Percentiles rank a stretch among this genome's conserved stretches.
phyloP scores from a whole-genome alignment of 352 stramenopile genomes.

The Globisporangium middletonii region DNA sequence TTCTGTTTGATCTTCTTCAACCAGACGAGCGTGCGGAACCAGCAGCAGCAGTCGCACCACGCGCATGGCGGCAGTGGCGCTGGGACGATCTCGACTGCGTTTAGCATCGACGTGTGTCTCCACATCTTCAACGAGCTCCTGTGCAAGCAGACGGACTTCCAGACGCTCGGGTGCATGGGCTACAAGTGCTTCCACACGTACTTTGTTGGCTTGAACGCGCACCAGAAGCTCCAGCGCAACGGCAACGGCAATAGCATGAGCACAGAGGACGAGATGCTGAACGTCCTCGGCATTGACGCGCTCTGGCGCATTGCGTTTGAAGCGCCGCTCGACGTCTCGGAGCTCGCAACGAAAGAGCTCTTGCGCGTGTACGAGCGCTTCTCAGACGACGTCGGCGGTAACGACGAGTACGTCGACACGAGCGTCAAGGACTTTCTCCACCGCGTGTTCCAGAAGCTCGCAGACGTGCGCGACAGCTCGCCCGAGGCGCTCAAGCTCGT shows the following conservation, averaged over 20 bases:
- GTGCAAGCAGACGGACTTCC: conserved; percentile 74
- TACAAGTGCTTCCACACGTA: conserved; percentile 88
- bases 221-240: conserved; percentile 29
- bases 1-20: conserved; percentile 84
- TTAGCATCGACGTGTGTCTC: conserved; percentile 66
- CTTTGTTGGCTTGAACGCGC: conserved; percentile 72
- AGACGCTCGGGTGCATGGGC: conserved; percentile 58
- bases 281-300: conserved; percentile 71
- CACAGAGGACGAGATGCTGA: conserved; percentile 17
- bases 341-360: conserved; percentile 71
- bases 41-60: conserved; percentile 15
- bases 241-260: not conserved
- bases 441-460: conserved; percentile 70
- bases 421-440: conserved; percentile 76
- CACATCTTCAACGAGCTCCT: conserved; percentile 83
- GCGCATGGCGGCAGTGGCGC: conserved; percentile 14
- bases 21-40: conserved; percentile 56
- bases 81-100: conserved; percentile 61
- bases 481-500: conserved; percentile 56
- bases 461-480: conserved; percentile 39
- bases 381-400: conserved; percentile 24
- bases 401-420: conserved; percentile 25
- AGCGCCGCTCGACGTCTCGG: conserved; percentile 64
- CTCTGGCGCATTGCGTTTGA: conserved; percentile 82
- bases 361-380: conserved; percentile 76